Base-by-base conservation (phyloP, 2,329 filamentous ascomycete genomes). In the Ophiosphaerella korrae region DNA sequence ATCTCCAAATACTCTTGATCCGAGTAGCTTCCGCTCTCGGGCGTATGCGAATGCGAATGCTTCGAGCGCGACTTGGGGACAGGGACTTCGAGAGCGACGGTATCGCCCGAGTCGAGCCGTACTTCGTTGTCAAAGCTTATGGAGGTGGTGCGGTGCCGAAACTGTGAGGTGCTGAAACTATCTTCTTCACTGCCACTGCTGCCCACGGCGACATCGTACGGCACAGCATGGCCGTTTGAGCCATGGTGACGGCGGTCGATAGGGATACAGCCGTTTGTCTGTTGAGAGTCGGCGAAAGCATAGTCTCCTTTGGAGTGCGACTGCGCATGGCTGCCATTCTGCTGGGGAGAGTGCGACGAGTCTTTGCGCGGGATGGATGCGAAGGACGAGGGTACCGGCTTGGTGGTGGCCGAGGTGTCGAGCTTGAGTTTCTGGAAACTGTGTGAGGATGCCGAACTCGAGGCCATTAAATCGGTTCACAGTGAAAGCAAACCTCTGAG, bases 391-490 rank as follows among this genome's bases (percentile, higher is more conserved):
- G 67, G 60, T 41, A 66, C 58, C 23, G 66, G 68, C 55, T 73
- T 75, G 44, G 62, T 60, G 42, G 68, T 58, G 41, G 67, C 52
- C 49, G 65, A 63, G 50, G 70, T 75, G 55, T 75, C 67, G 67
- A 75, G 63, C 58, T 69, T 74, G 60, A 75, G 72, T 60, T 75
- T 75, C 66, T 72, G 72, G 66, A 75, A 75, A 61, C 58, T 63
- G 59, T 73, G 71, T 71, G 71, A 71, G 66, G 68, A 68, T 58
- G 66, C 66, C 63, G 70, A 57, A 54, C 57, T 59, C 52, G 71
- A 68, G 68, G 72, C 73, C 72, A 75, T 75, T 68, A 63, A 63
- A 61, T 58, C 58, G 60, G 62, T 62, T 65, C 53, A 70, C 63
- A 60, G 63, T 72, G 64, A 53, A 55, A 60, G 66, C 67, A 67